Evolutionary conservation across 129 eudicot genomes (phyloP), one percentile per base, ranked within the genome.

Genomic region (Rutidosis leptorrhynchoides): DNA sequence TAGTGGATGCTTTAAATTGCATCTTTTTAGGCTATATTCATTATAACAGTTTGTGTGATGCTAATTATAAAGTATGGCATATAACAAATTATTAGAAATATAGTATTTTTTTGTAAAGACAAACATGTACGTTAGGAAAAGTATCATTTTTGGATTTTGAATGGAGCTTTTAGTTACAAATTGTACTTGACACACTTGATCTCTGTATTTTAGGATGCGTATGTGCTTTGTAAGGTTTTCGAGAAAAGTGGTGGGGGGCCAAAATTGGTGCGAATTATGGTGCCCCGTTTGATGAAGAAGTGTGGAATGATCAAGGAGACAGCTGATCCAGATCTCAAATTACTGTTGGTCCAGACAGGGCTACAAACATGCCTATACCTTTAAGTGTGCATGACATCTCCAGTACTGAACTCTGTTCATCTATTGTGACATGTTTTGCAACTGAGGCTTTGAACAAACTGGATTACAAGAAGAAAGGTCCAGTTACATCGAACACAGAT

Each of bases 211-310:
- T 78, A 90, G 97, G 97, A 86, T 73, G 49, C 59, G 12, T 90
- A 75, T 65, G 88, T 80, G 58, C 79, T 90, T 4, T 80, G 86
- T 62, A 90, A 84, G 75, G 53, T 90, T 14, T 90, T 83, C 55
- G 61, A 90, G 55, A 90, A 90, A 75, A 71, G 69, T 37, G 97
- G 97, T 12, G 73, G 70, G 0, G 97, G 97, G 40, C 97, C 97
- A 9, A 84, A 78, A 82, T 61, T 68, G 91, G 97, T 54, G 91
- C 88, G 1, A 89, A 86, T 8, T 90, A 90, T 28, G 97, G 97
- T 20, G 95, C 87, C 40, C 97, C 97, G 15, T 90, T 83, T 23
- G 61, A 75, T 26, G 97, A 90, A 63, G 91, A 81, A 43, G 89
- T 84, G 8, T 90, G 95, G 95, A 77, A 12, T 33, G 83, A 84